Evolutionary conservation across 768 basidiomycete genomes (phyloP).

Genomic region (Russula sp.): DNA sequence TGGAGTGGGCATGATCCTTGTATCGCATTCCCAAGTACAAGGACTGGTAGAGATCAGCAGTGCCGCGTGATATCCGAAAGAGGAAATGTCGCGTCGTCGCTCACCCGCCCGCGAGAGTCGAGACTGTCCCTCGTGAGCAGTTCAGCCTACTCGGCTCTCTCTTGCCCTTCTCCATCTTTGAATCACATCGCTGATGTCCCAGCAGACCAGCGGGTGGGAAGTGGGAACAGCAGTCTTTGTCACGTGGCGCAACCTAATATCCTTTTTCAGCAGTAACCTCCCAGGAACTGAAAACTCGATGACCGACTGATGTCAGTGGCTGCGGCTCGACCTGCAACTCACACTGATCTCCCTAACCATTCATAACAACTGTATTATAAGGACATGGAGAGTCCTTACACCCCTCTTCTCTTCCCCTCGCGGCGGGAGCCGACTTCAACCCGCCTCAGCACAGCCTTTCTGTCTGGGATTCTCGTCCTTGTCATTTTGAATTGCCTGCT

Average conservation of each 20-base stretch:
- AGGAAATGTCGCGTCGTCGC: not conserved
- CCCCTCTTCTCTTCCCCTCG: conserved; percentile 4
- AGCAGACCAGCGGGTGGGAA: not conserved
- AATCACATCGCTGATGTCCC: not conserved
- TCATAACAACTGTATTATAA: not conserved
- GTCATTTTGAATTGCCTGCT: conserved; percentile 6
- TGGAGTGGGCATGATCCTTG: not conserved
- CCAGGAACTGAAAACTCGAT: not conserved
- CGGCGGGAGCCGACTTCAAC: not conserved
- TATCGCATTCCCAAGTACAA: not conserved
- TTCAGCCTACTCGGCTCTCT: not conserved
- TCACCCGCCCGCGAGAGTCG: no score
- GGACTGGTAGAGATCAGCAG: not conserved
- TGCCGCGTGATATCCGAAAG: not conserved
- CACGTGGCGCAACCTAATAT: not conserved
- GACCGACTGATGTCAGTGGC: not conserved
- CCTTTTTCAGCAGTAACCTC: not conserved
- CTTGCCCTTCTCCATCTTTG: not conserved
- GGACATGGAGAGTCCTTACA: conserved; percentile 6
- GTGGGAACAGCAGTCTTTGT: not conserved
- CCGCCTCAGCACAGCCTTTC: not conserved
- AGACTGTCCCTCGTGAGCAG: no score
- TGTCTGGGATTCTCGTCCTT: not conserved
- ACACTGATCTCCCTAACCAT: not conserved
- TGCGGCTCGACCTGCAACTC: not conserved